Evolutionary conservation across 2,329 filamentous ascomycete genomes (phyloP).

Genomic region (Fusarium sulawesiense): DNA sequence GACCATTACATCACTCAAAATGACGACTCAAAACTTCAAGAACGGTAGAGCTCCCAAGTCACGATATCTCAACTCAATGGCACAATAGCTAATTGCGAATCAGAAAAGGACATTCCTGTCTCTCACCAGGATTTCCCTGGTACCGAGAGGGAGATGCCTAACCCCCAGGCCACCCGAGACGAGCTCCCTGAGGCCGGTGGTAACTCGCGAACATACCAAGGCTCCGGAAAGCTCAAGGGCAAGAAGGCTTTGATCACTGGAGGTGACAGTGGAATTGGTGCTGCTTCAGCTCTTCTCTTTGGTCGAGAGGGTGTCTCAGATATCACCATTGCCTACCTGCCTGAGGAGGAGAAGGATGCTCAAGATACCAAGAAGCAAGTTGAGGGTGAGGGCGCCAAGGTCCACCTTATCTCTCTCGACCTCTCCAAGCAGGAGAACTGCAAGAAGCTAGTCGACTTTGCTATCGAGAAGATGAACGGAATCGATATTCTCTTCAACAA

Average conservation of each 20-base stretch:
- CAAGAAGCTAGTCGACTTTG: conserved; percentile 74
- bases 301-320: conserved; percentile 81
- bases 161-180: conserved; percentile 66
- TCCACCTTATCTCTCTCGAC: conserved; percentile 72
- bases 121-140: conserved; percentile 48
- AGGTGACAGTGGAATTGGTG: conserved; percentile 83
- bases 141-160: conserved; percentile 46
- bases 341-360: conserved; percentile 81
- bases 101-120: conserved; percentile 47
- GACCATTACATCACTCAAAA: conserved; percentile 14
- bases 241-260: conserved; percentile 84
- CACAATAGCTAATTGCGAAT: conserved; percentile 47
- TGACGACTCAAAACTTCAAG: conserved; percentile 42
- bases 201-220: conserved; percentile 76
- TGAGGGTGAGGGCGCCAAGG: conserved; percentile 73
- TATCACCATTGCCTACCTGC: conserved; percentile 77
- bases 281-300: conserved; percentile 79
- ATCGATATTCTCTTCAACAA: conserved; percentile 84
- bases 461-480: conserved; percentile 71
- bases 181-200: conserved; percentile 75
- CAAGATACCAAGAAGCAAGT: conserved; percentile 78
- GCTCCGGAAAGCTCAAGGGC: conserved; percentile 79
- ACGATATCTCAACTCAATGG: neutral
- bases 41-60: conserved; percentile 22
- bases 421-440: conserved; percentile 75